Percentiles rank a stretch among this genome's conserved stretches.
These are phyloP conservation scores for Mycena alexandri DNA, from an alignment of 768 basidiomycete genomes.

Conservation along the genomic window DNA sequence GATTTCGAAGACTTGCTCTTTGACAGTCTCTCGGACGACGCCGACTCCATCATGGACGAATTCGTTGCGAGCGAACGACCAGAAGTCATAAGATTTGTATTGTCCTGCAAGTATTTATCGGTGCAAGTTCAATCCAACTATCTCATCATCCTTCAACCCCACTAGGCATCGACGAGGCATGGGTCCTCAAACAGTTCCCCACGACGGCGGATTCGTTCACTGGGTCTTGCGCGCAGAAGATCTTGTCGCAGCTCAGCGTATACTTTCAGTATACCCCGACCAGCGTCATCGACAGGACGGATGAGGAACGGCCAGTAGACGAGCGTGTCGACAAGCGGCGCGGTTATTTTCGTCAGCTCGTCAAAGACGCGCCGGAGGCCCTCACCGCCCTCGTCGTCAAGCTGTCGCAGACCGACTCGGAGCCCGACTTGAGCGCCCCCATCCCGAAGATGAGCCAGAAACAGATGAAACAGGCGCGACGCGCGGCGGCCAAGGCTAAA, in stretches of 20 bases:
- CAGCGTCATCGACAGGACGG: conserved; percentile 19
- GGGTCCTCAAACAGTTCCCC: conserved; percentile 52
- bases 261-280: conserved; percentile 35
- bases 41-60: conserved; percentile 13
- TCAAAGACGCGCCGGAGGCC: conserved; percentile 32
- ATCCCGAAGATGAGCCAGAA: conserved; percentile 44
- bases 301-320: conserved; percentile 28
- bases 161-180: conserved; percentile 36
- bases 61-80: conserved; percentile 23
- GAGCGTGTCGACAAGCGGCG: conserved; percentile 28
- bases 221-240: conserved; percentile 36
- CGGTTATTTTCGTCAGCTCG: conserved; percentile 22
- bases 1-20: conserved; percentile 43
- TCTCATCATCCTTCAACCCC: neutral
- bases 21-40: conserved; percentile 8
- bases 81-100: conserved; percentile 25
- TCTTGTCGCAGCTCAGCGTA: conserved; percentile 45
- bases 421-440: neutral
- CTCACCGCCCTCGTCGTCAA: conserved; percentile 19
- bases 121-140: neutral
- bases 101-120: conserved; percentile 26
- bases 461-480: conserved; percentile 38
- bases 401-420: conserved; percentile 23
- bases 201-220: conserved; percentile 38
- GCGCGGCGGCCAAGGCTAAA: conserved; percentile 24